Conservation (phyloP, 2,329 filamentous ascomycete genomes). For the Beauveria scarabaeidicola region DNA sequence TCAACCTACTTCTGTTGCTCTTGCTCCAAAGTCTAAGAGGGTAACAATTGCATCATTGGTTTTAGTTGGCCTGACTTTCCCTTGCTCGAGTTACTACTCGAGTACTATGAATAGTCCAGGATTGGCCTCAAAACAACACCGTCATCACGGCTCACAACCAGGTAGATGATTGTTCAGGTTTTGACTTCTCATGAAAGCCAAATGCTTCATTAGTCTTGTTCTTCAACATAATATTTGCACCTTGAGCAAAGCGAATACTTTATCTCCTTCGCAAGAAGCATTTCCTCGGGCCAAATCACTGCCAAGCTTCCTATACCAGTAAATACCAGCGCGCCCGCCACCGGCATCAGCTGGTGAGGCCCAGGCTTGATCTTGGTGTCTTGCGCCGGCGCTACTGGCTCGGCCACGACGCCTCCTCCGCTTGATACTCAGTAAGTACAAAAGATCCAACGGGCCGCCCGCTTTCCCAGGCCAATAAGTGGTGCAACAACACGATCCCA, state of each 20-base stretch:
- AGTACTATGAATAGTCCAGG: no score
- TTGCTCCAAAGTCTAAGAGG: neutral
- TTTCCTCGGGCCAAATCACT: neutral
- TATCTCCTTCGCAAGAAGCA: neutral
- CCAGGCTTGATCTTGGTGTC: neutral
- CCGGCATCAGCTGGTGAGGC: neutral
- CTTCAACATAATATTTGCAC: no score
- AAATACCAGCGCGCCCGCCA: neutral
- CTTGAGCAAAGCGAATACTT: no score
- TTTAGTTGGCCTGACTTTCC: no score
- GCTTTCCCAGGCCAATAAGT: constrained; percentile 48
- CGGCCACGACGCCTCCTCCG: neutral
- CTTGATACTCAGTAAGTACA: neutral
- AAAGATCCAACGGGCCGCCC: constrained; percentile 3
- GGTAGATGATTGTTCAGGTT: no score
- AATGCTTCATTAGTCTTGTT: no score
- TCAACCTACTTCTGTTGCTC: neutral
- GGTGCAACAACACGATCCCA: constrained; percentile 78
- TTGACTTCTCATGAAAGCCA: no score
- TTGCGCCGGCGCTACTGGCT: neutral
- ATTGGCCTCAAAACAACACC: no score
- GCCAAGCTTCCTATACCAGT: neutral
- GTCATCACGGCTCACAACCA: no score
- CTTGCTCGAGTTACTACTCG: no score
- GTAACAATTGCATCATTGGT: no score